Evolutionary conservation across 495 filamentous ascomycete genomes (phyloP).

Genomic region (Pseudevernia furfuracea): DNA sequence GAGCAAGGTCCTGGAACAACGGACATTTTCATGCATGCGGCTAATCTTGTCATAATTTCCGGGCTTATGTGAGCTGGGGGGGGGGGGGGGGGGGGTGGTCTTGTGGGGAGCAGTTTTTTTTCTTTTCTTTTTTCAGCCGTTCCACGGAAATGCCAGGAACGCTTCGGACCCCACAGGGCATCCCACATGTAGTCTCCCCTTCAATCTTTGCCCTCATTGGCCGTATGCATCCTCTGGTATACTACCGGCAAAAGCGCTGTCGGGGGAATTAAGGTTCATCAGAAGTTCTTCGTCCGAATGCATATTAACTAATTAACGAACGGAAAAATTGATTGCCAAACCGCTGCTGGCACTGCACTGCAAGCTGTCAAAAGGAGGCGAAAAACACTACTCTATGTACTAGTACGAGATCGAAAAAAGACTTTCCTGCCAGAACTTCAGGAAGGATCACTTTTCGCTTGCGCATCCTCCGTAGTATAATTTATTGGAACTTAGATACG

Average conservation of each 20-base stretch:
- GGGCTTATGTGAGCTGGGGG: conserved; percentile 2
- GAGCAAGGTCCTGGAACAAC: conserved; percentile 1
- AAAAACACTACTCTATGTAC: no score
- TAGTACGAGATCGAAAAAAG: neutral
- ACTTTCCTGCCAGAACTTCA: neutral
- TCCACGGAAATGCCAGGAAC: conserved; percentile 12
- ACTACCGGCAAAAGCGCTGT: neutral
- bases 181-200: neutral
- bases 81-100: neutral
- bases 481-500: neutral
- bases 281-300: no score
- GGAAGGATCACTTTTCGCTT: neutral
- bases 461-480: neutral
- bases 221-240: neutral
- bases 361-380: neutral
- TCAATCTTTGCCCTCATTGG: neutral
- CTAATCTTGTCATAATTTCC: neutral
- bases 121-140: neutral
- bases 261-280: conserved; percentile 3
- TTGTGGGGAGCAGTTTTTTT: neutral
- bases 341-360: no score
- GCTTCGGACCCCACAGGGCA: conserved; percentile 11
- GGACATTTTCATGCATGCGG: neutral
- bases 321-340: neutral
- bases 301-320: no score